Percentiles rank a stretch among this genome's conserved stretches.
Conservation (phyloP, 1,284 basidiomycete genomes). For the Sutorius eximius region DNA sequence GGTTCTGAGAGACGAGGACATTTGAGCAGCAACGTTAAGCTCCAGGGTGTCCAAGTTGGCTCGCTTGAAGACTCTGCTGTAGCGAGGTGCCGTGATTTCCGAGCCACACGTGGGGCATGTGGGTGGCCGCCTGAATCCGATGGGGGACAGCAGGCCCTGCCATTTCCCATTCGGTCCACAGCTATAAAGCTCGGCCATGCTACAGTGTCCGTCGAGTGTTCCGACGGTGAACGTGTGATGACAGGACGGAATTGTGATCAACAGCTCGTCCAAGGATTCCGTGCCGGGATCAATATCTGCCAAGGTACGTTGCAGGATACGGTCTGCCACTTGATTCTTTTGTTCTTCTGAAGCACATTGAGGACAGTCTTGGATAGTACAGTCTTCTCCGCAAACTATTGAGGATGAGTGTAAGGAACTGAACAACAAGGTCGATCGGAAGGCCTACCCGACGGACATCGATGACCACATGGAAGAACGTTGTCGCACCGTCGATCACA, state of each 20-base stretch:
- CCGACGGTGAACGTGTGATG: constrained; percentile 71
- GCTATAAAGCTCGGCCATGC: constrained; percentile 54
- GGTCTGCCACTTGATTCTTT: constrained; percentile 53
- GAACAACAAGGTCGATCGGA: background rate
- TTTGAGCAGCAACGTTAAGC: constrained; percentile 54
- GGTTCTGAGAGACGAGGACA: constrained; percentile 44
- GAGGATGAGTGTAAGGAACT: constrained; percentile 1
- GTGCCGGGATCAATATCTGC: constrained; percentile 47
- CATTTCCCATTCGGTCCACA: constrained; percentile 40
- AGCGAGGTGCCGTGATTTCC: constrained; percentile 52
- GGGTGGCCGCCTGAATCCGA: constrained; percentile 46
- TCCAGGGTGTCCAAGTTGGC: constrained; percentile 64
- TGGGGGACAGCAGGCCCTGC: constrained; percentile 43
- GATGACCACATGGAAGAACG: constrained; percentile 57
- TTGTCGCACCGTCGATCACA: constrained; percentile 58
- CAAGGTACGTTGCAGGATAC: constrained; percentile 54
- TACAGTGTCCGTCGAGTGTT: constrained; percentile 62
- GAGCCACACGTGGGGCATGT: constrained; percentile 57
- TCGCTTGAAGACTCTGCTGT: constrained; percentile 61
- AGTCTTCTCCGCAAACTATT: constrained; percentile 70
- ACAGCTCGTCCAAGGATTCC: constrained; percentile 47
- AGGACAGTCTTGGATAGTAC: constrained; percentile 55
- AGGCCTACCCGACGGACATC: constrained; percentile 61
- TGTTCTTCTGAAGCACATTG: constrained; percentile 46
- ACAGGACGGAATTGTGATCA: constrained; percentile 63